Conservation (phyloP, 345 rosid genomes). For the Eucalyptus curtisii region DNA sequence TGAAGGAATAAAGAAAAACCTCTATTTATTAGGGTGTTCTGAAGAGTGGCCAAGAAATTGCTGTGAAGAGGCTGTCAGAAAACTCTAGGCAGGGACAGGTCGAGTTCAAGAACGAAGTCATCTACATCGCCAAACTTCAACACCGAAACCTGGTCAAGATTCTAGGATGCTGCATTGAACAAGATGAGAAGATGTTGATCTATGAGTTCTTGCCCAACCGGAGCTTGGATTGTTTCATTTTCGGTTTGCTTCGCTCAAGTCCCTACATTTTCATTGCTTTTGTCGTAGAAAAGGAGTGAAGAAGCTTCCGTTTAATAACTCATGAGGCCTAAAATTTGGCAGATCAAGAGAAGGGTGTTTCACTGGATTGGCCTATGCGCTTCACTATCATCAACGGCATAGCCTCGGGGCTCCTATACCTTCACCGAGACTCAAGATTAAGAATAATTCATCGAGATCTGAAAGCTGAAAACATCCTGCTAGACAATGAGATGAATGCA, state of each 20-base stretch:
- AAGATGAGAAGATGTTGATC: background rate
- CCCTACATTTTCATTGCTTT: background rate
- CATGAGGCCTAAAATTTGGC: background rate
- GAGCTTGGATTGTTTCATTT: background rate
- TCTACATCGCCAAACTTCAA: background rate
- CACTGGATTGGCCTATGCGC: background rate
- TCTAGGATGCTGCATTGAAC: background rate
- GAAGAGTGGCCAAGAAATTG: background rate
- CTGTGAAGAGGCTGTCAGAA: background rate
- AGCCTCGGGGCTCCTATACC: background rate
- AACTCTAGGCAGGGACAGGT: background rate
- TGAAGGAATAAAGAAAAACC: background rate
- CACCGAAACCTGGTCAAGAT: background rate
- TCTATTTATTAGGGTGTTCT: background rate
- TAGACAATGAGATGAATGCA: background rate
- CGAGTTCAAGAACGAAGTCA: background rate
- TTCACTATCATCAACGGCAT: background rate
- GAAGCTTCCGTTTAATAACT: background rate
- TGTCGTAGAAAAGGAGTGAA: background rate
- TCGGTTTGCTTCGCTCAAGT: background rate
- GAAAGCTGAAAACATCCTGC: background rate
- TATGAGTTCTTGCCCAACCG: background rate
- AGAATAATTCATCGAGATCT: background rate
- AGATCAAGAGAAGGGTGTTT: background rate
- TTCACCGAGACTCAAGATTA: constrained; percentile 17